phyloP scores from a whole-genome alignment of 2,329 filamentous ascomycete species.

The Hortaea sp. region DNA sequence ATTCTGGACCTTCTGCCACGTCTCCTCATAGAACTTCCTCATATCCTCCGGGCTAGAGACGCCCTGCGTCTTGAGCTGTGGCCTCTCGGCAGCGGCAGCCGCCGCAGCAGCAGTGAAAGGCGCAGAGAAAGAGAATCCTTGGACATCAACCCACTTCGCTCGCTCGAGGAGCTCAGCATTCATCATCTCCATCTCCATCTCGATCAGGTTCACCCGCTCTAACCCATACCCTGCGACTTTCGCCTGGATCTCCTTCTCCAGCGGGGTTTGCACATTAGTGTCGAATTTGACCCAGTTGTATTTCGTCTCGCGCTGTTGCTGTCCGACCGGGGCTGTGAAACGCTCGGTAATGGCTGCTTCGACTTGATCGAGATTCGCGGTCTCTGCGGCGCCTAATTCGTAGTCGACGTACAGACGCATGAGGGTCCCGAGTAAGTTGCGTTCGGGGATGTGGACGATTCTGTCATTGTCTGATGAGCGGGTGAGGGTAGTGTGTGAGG shows the following conservation, averaged over 20 bases:
- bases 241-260: not conserved
- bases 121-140: not conserved
- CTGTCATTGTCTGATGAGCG: not conserved
- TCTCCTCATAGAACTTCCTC: not conserved
- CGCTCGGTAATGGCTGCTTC: not conserved
- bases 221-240: slow-evolving; percentile 1
- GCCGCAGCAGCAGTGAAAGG: not conserved
- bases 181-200: slow-evolving; percentile 5
- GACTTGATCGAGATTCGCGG: slow-evolving; percentile 1
- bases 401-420: slow-evolving; percentile 3
- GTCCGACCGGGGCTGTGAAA: not conserved
- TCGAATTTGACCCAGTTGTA: slow-evolving; percentile 3
- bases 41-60: not conserved
- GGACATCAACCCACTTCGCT: not conserved
- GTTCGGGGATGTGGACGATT: slow-evolving; percentile 3
- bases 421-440: slow-evolving; percentile 2
- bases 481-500: not conserved
- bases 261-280: not conserved
- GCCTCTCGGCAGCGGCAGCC: not conserved
- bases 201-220: slow-evolving; percentile 2
- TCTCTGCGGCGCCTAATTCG: not conserved
- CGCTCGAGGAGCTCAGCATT: not conserved
- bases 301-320: not conserved
- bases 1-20: not conserved
- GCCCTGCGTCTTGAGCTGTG: not conserved